A percentile compares a stretch with the other conserved stretches of the same genome.
Conservation (phyloP, 306 rosid genomes). For the Pachyrhizus erosus region DNA sequence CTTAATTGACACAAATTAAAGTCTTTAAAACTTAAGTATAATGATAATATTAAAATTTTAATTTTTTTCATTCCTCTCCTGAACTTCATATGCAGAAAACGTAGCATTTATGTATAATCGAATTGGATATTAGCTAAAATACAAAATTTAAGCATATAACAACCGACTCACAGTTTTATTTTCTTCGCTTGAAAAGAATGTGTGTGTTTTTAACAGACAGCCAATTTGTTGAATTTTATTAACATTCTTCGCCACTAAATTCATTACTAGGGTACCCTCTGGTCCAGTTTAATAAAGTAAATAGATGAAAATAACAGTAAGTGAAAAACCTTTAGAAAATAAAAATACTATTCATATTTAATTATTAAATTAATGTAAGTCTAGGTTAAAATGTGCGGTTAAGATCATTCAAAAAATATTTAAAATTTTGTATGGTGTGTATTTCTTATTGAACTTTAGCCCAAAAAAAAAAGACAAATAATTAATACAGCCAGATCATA, state of each 20-base stretch:
- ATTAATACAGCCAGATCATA: neutral
- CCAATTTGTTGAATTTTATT: slow-evolving; percentile 36
- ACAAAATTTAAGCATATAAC: neutral
- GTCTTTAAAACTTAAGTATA: neutral
- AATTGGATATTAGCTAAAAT: neutral
- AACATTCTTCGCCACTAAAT: slow-evolving; percentile 19
- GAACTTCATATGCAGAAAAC: neutral
- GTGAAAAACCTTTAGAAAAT: neutral
- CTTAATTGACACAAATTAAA: neutral
- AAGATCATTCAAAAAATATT: neutral
- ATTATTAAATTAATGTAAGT: neutral
- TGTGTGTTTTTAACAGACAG: neutral
- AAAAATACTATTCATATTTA: neutral
- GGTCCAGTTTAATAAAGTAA: neutral
- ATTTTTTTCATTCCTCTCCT: neutral
- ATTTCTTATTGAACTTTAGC: neutral
- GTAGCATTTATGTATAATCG: neutral
- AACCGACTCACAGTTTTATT: neutral
- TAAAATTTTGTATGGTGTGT: neutral
- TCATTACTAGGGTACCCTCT: neutral
- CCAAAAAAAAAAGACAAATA: neutral
- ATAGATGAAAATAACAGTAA: neutral
- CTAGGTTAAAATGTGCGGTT: neutral
- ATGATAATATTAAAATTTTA: neutral
- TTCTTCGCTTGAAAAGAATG: neutral